These are phyloP conservation scores for Phytophthora fragariaefolia DNA, from an alignment of 352 stramenopile genomes.

Conservation along the genomic window DNA sequence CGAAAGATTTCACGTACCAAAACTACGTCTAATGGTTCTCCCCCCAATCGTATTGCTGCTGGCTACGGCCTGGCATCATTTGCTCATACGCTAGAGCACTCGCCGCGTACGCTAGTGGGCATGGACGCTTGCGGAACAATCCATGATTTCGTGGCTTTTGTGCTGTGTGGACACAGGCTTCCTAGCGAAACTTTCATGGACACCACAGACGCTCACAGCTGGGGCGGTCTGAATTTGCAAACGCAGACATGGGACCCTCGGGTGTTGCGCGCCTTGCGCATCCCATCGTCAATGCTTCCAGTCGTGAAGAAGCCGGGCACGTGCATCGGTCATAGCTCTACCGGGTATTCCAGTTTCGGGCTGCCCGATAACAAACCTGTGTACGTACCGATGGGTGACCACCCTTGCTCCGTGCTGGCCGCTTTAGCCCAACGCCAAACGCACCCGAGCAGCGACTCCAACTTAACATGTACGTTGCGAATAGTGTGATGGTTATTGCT, in stretches of 20 bases:
- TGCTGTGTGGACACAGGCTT: constrained; percentile 63
- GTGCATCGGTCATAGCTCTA: constrained; percentile 47
- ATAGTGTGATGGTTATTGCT: too few species aligned
- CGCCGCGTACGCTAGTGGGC: constrained; percentile 37
- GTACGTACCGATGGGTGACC: constrained; percentile 78
- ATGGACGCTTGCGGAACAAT: constrained; percentile 85
- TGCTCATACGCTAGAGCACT: constrained; percentile 54
- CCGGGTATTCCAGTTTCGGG: constrained; percentile 30
- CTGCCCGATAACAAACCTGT: constrained; percentile 49
- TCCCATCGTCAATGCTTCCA: constrained; percentile 70
- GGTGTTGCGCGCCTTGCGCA: constrained; percentile 57
- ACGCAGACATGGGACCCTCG: constrained; percentile 52
- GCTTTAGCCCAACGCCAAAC: constrained; percentile 45
- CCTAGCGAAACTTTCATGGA: constrained; percentile 62
- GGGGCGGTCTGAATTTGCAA: constrained; percentile 64
- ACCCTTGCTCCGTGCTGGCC: constrained; percentile 76
- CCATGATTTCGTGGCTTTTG: constrained; percentile 78
- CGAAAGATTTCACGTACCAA: constrained; percentile 27
- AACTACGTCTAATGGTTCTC: neutral
- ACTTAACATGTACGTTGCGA: constrained; percentile 49
- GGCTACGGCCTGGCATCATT: constrained; percentile 81
- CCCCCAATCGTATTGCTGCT: constrained; percentile 48
- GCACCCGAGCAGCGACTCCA: constrained; percentile 30
- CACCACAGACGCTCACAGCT: constrained; percentile 79
- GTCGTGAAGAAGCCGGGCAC: constrained; percentile 57